Conservation (phyloP, 2,329 filamentous ascomycete species). For the Clarireedia hainanense region DNA sequence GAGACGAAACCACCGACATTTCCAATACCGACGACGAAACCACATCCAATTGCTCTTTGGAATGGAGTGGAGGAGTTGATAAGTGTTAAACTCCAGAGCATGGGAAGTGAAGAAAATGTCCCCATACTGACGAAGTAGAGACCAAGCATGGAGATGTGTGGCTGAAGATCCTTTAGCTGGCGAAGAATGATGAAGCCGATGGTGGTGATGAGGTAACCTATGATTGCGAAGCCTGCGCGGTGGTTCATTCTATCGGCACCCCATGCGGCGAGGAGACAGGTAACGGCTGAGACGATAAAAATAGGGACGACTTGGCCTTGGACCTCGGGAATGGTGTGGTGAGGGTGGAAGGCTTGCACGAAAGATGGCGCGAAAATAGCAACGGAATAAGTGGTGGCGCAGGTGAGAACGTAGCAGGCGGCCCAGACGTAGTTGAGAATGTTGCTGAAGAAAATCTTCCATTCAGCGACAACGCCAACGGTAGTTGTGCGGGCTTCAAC, state of each 20-base stretch:
- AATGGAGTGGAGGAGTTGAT: constrained; percentile 53
- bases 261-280: constrained; percentile 29
- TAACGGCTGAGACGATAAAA: constrained; percentile 30
- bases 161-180: constrained; percentile 15
- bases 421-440: constrained; percentile 48
- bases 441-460: constrained; percentile 48
- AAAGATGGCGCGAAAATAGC: constrained; percentile 48
- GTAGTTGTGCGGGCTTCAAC: constrained; percentile 41
- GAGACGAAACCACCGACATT: constrained; percentile 59
- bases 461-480: constrained; percentile 58
- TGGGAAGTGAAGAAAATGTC: constrained; percentile 52
- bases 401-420: constrained; percentile 30
- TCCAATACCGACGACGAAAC: constrained; percentile 56
- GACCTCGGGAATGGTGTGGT: constrained; percentile 56
- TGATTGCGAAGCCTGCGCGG: constrained; percentile 31
- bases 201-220: constrained; percentile 24
- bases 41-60: constrained; percentile 43
- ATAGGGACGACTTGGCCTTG: constrained; percentile 35
- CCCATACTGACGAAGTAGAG: constrained; percentile 60
- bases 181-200: constrained; percentile 32
- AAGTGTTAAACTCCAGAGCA: constrained; percentile 62
- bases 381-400: constrained; percentile 47
- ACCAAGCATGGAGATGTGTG: constrained; percentile 36
- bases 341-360: constrained; percentile 60
- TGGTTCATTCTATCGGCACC: constrained; percentile 30